Conservation (phyloP, 441 rosid species). For the Capsella rubella region DNA sequence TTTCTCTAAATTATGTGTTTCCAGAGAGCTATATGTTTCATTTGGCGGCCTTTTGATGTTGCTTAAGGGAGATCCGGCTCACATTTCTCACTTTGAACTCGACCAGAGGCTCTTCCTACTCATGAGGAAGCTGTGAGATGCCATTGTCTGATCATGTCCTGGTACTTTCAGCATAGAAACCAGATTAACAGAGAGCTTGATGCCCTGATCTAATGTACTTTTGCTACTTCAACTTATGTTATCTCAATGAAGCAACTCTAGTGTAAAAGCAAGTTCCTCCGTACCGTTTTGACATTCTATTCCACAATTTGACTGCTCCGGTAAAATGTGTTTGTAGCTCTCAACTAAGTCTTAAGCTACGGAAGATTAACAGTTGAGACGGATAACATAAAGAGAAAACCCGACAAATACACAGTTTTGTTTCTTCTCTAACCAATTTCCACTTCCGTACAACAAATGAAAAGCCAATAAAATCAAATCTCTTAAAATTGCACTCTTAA, state of each 20-base stretch:
- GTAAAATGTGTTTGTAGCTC: conserved; percentile 1
- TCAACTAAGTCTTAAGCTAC: background rate
- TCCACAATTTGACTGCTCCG: background rate
- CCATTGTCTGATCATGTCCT: conserved; percentile 5
- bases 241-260: background rate
- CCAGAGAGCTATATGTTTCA: conserved; percentile 84
- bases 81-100: conserved; percentile 73
- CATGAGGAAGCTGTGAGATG: conserved; percentile 66
- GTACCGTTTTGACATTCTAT: background rate
- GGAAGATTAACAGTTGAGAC: background rate
- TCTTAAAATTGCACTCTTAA: too few species aligned
- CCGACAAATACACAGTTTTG: background rate
- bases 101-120: conserved; percentile 91
- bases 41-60: conserved; percentile 89
- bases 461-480: too few species aligned
- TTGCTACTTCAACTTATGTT: background rate
- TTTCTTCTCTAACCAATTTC: too few species aligned
- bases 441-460: too few species aligned
- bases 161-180: background rate
- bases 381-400: background rate
- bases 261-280: background rate
- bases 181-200: background rate
- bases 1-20: conserved; percentile 5
- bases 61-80: conserved; percentile 81
- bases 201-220: background rate